Evolutionary conservation across 2,329 filamentous ascomycete species (phyloP), one percentile per base, ranked within the genome.

Genomic region (Colletotrichum eleusines): DNA sequence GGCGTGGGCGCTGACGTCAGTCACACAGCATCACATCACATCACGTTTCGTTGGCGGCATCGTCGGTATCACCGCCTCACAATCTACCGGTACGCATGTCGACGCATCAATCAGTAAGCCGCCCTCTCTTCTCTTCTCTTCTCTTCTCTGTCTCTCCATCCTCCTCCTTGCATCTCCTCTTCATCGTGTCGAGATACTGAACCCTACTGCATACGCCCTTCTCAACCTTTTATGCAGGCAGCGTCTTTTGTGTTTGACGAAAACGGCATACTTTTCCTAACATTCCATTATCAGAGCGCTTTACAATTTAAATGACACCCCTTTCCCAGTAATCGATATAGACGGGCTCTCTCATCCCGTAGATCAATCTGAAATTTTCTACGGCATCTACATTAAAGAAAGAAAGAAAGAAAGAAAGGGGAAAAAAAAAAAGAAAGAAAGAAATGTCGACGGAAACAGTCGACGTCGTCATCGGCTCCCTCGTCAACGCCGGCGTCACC

Each of bases 401-500:
- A n/a, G n/a, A n/a, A n/a, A n/a, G n/a, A n/a, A n/a, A n/a, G n/a
- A n/a, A n/a, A n/a, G n/a, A n/a, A n/a, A n/a, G n/a, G n/a, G n/a
- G n/a, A n/a, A n/a, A n/a, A n/a, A n/a, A n/a, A n/a, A n/a, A n/a
- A n/a, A n/a, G n/a, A n/a, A n/a, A n/a, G n/a, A n/a, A n/a, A n/a
- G n/a, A n/a, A n/a, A 72, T 71, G 70, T 60, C 67, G 0, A 69
- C 66, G 26, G 76, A 78, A 62, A 78, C 77, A 3, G 76, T 76
- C 38, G 71, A 78, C 64, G 68, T 78, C 59, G 75, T 77, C 35
- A 75, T 77, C 59, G 75, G 78, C 71, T 77, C 76, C 5, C 76
- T 78, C 16, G 48, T 75, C 35, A 75, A 75, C 5, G 84, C 84
- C 11, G 83, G 83, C 5, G 83, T 85, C 40, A 79, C 79, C 57